Conservation (phyloP, 2,329 filamentous ascomycete genomes). For the Cladophialophora immunda region DNA sequence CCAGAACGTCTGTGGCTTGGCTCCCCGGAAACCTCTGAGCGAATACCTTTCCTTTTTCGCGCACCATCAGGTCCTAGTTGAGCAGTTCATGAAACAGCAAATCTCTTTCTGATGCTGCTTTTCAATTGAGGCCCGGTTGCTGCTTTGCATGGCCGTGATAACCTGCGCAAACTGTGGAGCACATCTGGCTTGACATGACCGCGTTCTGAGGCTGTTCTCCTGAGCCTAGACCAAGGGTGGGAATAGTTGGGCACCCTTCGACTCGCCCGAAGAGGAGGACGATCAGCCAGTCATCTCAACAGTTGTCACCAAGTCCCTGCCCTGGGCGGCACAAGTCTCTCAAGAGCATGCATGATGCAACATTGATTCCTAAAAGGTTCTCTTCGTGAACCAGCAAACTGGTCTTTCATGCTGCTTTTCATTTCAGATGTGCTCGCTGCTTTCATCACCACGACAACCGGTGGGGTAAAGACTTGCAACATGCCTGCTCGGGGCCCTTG, state of each 20-base stretch:
- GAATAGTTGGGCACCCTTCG: not conserved
- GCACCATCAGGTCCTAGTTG: not conserved
- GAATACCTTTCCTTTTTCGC: slow-evolving; percentile 6
- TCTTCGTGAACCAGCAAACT: slow-evolving; percentile 8
- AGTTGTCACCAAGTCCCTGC: not conserved
- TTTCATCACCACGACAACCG: not conserved
- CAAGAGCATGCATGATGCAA: not conserved
- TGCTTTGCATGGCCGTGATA: slow-evolving; percentile 2
- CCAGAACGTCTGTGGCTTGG: not conserved
- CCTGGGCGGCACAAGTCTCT: not conserved
- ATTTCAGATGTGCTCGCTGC: not conserved
- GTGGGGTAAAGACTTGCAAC: not conserved
- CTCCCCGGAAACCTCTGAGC: not conserved
- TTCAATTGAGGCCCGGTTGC: not conserved
- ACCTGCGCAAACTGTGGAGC: not conserved
- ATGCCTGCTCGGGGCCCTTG: not conserved
- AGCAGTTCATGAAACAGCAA: slow-evolving; percentile 7
- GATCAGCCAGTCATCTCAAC: not conserved
- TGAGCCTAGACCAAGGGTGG: not conserved
- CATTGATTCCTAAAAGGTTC: not conserved
- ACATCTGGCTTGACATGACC: not conserved
- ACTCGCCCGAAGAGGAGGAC: not conserved
- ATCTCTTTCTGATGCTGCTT: slow-evolving; percentile 5
- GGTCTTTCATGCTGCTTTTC: slow-evolving; percentile 8
- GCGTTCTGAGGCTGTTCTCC: not conserved